These are phyloP conservation scores for Ceratocystis ficicola DNA, from an alignment of 2,329 filamentous ascomycete species.

Conservation along the genomic window DNA sequence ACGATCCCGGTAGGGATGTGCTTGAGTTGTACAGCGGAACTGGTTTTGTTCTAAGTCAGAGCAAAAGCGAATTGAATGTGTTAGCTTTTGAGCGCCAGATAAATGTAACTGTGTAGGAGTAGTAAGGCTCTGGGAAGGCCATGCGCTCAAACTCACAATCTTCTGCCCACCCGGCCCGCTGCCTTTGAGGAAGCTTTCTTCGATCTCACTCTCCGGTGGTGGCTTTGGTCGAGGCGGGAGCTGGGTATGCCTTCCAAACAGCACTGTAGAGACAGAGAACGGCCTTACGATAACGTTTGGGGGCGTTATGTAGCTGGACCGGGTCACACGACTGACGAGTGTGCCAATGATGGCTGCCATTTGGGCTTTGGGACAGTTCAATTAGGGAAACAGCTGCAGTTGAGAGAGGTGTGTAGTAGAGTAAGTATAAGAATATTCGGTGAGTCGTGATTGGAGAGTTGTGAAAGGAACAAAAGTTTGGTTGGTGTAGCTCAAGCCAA, in stretches of 20 bases:
- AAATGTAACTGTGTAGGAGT: not conserved
- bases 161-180: conserved; percentile 91
- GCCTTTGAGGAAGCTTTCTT: conserved; percentile 79
- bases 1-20: conserved; percentile 85
- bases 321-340: not conserved
- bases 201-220: conserved; percentile 65
- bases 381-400: not conserved
- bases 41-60: conserved; percentile 70
- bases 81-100: conserved; percentile 1
- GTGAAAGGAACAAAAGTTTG: not conserved
- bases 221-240: conserved; percentile 63
- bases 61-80: not conserved
- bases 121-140: too few species aligned
- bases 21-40: conserved; percentile 82
- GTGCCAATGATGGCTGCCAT: not conserved
- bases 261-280: not conserved
- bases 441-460: not conserved
- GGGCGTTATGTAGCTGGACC: conserved; percentile 1
- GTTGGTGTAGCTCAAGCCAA: not conserved
- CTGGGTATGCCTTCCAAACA: conserved; percentile 35
- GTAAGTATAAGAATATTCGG: not conserved
- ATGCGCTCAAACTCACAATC: conserved; percentile 46
- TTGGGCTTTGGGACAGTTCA: not conserved
- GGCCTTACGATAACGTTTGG: conserved; percentile 22
- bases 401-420: not conserved